Evolutionary conservation across 257 asterid species (phyloP).

Genomic region (Nyctanthes arbortristis): DNA sequence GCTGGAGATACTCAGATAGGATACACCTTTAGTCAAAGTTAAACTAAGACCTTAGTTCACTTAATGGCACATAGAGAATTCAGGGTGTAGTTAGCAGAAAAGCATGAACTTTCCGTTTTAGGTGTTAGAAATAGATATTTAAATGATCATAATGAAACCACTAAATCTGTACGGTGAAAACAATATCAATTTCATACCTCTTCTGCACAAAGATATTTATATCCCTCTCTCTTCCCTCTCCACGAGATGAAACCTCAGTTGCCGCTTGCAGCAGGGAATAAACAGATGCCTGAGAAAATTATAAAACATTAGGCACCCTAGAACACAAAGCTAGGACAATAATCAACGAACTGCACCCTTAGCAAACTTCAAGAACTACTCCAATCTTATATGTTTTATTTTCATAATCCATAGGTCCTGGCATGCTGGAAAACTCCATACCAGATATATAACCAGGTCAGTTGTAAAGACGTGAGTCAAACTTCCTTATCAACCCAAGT

Average conservation of each 20-base stretch:
- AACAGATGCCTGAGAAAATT: conserved; percentile 77
- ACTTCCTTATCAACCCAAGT: not conserved
- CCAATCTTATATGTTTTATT: not conserved
- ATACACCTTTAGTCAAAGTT: no score
- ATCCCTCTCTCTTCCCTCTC: conserved; percentile 91
- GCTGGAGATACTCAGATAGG: no score
- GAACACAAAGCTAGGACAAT: conserved; percentile 1
- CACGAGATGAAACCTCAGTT: conserved; percentile 83
- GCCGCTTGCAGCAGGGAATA: conserved; percentile 90
- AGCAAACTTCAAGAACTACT: conserved; percentile 8
- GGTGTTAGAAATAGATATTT: not conserved
- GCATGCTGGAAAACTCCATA: not conserved
- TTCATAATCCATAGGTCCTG: conserved; percentile 10
- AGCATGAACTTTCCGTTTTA: not conserved
- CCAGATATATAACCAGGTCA: not conserved
- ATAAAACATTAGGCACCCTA: conserved; percentile 33
- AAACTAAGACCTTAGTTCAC: not conserved
- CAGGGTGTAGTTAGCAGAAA: not conserved
- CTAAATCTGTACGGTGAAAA: conserved; percentile 1
- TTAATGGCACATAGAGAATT: not conserved
- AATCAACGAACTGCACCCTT: conserved; percentile 17
- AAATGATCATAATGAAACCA: not conserved
- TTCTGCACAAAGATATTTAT: conserved; percentile 76
- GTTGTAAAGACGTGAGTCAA: not conserved
- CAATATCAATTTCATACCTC: conserved; percentile 59